Percentiles rank a stretch among this genome's conserved stretches.
Evolutionary conservation across 2,329 filamentous ascomycete species (phyloP).

Genomic region (Botrytis aclada): DNA sequence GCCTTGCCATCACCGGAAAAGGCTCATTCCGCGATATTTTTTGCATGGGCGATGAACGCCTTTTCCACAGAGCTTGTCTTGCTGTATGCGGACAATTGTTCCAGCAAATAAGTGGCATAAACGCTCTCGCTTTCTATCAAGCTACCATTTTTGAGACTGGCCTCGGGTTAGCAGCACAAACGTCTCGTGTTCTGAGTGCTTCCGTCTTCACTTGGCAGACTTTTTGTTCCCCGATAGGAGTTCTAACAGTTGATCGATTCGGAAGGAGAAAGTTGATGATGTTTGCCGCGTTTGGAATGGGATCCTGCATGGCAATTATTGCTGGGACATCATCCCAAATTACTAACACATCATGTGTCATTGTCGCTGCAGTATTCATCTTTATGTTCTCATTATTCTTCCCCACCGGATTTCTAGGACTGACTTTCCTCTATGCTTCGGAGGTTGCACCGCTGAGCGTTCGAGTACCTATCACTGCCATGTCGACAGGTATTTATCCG

Average conservation of each 20-base stretch:
- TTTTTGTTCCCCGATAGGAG: conserved; percentile 35
- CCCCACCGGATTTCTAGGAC: conserved; percentile 50
- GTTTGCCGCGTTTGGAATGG: conserved; percentile 62
- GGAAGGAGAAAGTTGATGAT: conserved; percentile 71
- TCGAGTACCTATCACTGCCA: conserved; percentile 40
- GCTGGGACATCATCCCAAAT: conserved; percentile 31
- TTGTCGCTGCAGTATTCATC: conserved; percentile 37
- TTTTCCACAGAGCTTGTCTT: conserved; percentile 52
- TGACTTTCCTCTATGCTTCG: conserved; percentile 54
- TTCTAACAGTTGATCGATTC: conserved; percentile 50
- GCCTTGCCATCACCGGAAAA: conserved; percentile 56
- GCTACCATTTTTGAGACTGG: conserved; percentile 50
- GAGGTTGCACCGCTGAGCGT: conserved; percentile 53
- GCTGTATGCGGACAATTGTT: conserved; percentile 50
- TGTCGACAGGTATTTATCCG: conserved; percentile 10
- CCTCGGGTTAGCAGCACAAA: conserved; percentile 45
- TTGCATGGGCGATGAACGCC: conserved; percentile 50
- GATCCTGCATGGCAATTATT: conserved; percentile 62
- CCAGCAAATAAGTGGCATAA: conserved; percentile 49
- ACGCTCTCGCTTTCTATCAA: conserved; percentile 46
- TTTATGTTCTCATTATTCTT: conserved; percentile 55
- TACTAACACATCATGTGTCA: conserved; percentile 29
- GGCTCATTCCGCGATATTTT: conserved; percentile 44
- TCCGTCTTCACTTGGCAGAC: conserved; percentile 39
- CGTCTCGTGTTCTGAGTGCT: conserved; percentile 54